Conservation (phyloP, 1,139 yeast species). For the Suhomyces bokatorum region DNA sequence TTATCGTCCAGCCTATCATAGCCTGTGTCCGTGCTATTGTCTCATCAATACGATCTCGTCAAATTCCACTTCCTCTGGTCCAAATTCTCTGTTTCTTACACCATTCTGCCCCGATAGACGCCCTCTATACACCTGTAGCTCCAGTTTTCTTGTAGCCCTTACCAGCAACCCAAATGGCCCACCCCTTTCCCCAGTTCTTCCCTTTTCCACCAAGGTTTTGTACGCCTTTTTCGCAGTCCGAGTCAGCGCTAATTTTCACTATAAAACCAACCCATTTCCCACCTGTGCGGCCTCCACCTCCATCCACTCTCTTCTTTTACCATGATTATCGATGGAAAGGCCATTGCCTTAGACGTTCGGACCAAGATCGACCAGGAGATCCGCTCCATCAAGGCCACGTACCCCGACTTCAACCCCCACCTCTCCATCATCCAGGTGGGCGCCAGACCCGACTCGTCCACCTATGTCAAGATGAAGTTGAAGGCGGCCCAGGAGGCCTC, state of each 20-base stretch:
- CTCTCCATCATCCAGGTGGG: conserved; percentile 91
- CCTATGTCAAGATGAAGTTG: conserved; percentile 94
- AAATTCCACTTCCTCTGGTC: background rate
- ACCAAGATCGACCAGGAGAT: conserved; percentile 56
- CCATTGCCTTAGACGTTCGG: conserved; percentile 60
- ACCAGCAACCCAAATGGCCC: background rate
- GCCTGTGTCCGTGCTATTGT: no score
- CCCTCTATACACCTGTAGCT: background rate
- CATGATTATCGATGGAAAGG: conserved; percentile 65
- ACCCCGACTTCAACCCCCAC: conserved; percentile 70
- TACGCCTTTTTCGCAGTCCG: conserved; percentile 9
- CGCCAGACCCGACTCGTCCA: conserved; percentile 81
- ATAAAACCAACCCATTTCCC: conserved; percentile 7
- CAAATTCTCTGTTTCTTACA: background rate
- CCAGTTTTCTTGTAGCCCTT: background rate
- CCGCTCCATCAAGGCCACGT: conserved; percentile 49
- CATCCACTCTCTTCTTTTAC: background rate
- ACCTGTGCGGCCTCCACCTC: background rate
- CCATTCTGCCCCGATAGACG: background rate
- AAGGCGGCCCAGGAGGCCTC: conserved; percentile 89
- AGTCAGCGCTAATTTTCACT: conserved; percentile 13
- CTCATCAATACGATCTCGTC: background rate
- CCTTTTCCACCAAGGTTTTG: background rate
- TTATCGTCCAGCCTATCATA: no score
- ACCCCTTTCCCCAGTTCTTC: background rate